A percentile compares a stretch with the other conserved stretches of the same genome.
phyloP scores from a whole-genome alignment of 1,284 basidiomycete genomes.

The Fomitopsis pinicola region DNA sequence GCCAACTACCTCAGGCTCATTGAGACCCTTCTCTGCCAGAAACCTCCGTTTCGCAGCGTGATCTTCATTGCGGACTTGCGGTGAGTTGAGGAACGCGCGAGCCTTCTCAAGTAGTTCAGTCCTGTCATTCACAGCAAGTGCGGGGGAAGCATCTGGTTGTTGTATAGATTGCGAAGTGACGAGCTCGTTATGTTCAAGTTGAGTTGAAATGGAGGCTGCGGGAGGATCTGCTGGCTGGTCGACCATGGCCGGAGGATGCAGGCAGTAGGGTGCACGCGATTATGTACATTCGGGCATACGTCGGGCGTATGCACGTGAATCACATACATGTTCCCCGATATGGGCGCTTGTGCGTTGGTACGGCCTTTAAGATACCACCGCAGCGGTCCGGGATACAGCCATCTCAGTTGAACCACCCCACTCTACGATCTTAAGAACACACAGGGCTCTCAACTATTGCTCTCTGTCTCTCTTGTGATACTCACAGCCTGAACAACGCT shows the following conservation, averaged over 20 bases:
- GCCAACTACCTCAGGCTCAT: slow-evolving; percentile 51
- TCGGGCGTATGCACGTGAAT: not conserved
- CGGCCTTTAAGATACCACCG: no score
- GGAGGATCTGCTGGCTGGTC: not conserved
- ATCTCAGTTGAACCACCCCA: not conserved
- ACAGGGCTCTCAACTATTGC: no score
- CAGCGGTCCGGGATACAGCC: not conserved
- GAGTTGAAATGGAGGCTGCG: not conserved
- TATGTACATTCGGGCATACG: not conserved
- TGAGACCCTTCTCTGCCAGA: slow-evolving; percentile 69
- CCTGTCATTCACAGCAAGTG: slow-evolving; percentile 7
- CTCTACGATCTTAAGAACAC: not conserved
- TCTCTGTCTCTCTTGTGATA: no score
- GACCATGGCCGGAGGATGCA: not conserved
- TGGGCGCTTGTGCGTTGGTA: not conserved
- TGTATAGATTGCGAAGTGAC: not conserved
- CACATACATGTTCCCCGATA: not conserved
- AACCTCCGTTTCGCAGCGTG: slow-evolving; percentile 54
- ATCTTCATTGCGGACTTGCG: slow-evolving; percentile 60
- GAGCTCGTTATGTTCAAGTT: not conserved
- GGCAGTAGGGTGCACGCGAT: not conserved
- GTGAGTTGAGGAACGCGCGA: slow-evolving; percentile 58
- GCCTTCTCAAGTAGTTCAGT: slow-evolving; percentile 54
- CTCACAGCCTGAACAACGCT: not conserved
- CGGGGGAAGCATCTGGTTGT: not conserved